Evolutionary conservation across 2,329 filamentous ascomycete species (phyloP).

Genomic region (Fusarium buxicola): DNA sequence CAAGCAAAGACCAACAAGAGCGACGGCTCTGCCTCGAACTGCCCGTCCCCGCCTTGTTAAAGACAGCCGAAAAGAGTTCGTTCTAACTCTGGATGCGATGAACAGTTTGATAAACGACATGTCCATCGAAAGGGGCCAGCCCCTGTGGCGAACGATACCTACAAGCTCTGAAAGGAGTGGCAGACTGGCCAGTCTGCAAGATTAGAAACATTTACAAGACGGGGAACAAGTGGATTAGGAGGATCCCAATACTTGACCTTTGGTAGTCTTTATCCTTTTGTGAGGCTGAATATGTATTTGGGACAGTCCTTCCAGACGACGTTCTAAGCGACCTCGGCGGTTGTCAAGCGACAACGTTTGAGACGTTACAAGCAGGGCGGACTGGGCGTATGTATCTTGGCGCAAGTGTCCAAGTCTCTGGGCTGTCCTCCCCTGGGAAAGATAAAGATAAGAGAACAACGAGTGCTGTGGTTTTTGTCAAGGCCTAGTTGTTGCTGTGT

Average conservation of each 20-base stretch:
- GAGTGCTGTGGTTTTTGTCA: slow-evolving; percentile 17
- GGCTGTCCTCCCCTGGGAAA: neutral
- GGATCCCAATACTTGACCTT: too few species aligned
- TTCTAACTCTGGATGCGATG: neutral
- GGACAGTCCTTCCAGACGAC: neutral
- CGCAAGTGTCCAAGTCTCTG: neutral
- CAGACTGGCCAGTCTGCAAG: neutral
- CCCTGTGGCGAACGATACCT: slow-evolving; percentile 8
- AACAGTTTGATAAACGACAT: slow-evolving; percentile 3
- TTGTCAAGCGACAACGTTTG: neutral
- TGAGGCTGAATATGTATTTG: neutral
- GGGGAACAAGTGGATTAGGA: neutral
- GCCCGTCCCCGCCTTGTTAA: neutral
- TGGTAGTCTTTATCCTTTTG: neutral
- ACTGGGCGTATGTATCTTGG: neutral
- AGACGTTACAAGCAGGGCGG: neutral
- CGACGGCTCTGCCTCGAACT: neutral
- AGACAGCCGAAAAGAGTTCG: neutral
- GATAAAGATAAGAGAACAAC: too few species aligned
- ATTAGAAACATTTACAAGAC: neutral
- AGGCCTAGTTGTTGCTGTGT: neutral
- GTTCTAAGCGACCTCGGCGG: neutral
- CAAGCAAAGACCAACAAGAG: neutral
- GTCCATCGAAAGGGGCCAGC: neutral
- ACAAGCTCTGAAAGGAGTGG: neutral